phyloP scores from a whole-genome alignment of 441 rosid genomes.

The Theobroma grandiflorum region DNA sequence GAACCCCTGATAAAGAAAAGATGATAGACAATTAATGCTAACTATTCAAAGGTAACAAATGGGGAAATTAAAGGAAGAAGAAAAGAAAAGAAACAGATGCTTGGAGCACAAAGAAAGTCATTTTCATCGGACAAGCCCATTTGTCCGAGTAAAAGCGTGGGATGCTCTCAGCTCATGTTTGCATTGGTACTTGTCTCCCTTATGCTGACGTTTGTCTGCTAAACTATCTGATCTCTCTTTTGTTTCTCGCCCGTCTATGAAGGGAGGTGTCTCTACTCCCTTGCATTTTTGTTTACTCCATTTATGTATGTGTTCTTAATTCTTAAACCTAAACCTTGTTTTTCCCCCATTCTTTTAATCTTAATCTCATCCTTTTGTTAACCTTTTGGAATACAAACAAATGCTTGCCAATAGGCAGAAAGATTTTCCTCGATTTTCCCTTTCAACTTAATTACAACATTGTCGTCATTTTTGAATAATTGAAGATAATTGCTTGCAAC shows the following conservation, averaged over 20 bases:
- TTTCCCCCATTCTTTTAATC: not conserved
- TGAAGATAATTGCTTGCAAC: too few relatives aligned
- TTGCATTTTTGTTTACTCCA: not conserved
- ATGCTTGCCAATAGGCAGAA: too few relatives aligned
- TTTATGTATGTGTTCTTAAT: not conserved
- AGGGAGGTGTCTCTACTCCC: conserved; percentile 32
- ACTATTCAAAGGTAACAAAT: not conserved
- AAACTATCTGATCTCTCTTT: not conserved
- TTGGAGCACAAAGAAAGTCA: conserved; percentile 42
- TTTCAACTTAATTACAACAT: too few relatives aligned
- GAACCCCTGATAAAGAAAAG: not conserved
- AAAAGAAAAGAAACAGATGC: conserved; percentile 19
- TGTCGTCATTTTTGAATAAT: too few relatives aligned
- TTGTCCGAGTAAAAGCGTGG: conserved; percentile 41
- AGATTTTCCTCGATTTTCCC: too few relatives aligned
- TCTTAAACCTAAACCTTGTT: too few relatives aligned
- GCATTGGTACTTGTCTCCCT: conserved; percentile 35
- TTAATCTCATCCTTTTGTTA: not conserved
- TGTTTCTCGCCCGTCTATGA: conserved; percentile 34
- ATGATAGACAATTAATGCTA: not conserved
- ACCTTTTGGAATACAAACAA: conserved; percentile 6
- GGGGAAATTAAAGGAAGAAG: not conserved
- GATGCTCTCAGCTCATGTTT: conserved; percentile 18
- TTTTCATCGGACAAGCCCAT: conserved; percentile 56
- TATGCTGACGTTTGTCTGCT: conserved; percentile 34